Conservation (phyloP, 768 basidiomycete genomes). For the button mushroom (Agaricus bisporus) region DNA sequence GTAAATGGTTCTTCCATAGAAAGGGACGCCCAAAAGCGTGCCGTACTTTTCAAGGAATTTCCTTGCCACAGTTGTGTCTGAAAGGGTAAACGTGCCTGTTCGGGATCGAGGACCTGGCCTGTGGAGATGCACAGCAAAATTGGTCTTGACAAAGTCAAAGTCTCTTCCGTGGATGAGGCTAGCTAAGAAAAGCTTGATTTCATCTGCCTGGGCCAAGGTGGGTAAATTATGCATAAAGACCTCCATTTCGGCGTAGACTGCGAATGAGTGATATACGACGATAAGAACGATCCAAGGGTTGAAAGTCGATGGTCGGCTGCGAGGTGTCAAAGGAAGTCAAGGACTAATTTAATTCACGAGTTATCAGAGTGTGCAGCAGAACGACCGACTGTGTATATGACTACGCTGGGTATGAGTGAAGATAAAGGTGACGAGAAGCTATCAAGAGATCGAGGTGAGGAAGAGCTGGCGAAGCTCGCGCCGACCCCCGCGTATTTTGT, state of each 20-base stretch:
- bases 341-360: not conserved
- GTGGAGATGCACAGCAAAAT: conserved; percentile 50
- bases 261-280: not conserved
- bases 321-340: not conserved
- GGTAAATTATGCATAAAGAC: conserved; percentile 33
- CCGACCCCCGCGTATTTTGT: conserved; percentile 45
- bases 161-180: conserved; percentile 36
- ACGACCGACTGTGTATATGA: not conserved
- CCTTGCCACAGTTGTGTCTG: not conserved
- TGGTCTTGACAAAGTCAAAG: conserved; percentile 31
- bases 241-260: conserved; percentile 26
- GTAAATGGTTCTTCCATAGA: conserved; percentile 26
- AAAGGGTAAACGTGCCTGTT: conserved; percentile 22
- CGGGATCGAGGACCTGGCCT: conserved; percentile 27
- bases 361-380: not conserved
- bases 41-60: conserved; percentile 40
- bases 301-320: not conserved
- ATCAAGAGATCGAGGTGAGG: conserved; percentile 16
- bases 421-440: not conserved
- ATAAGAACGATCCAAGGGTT: conserved; percentile 5
- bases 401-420: too few relatives aligned
- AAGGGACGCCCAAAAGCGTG: conserved; percentile 11
- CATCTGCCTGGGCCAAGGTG: conserved; percentile 20
- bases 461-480: conserved; percentile 61
- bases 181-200: conserved; percentile 33